A percentile compares a stretch with the other conserved stretches of the same genome.
phyloP scores from a whole-genome alignment of 2,329 filamentous ascomycete species.

The Apiospora saccharicola region DNA sequence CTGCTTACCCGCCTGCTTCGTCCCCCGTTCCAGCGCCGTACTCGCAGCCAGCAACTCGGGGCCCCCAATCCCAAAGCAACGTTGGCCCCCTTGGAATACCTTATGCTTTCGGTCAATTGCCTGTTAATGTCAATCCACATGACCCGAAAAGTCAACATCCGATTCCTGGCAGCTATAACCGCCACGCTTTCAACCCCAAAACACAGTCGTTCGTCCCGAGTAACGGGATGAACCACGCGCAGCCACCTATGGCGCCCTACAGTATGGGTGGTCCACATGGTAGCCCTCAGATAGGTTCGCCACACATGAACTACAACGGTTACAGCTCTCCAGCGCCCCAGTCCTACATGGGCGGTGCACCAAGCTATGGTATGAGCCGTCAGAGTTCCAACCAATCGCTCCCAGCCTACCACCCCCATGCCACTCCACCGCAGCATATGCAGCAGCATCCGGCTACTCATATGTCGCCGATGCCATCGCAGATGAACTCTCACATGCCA shows the following conservation, averaged over 20 bases:
- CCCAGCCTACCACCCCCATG: constrained; percentile 55
- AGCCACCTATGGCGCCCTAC: constrained; percentile 56
- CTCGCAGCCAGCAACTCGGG: constrained; percentile 32
- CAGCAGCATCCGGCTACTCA: constrained; percentile 50
- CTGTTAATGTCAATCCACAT: constrained; percentile 72
- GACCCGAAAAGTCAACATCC: constrained; percentile 81
- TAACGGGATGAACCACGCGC: constrained; percentile 57
- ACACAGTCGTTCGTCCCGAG: constrained; percentile 89
- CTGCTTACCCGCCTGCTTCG: constrained; percentile 32
- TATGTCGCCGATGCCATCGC: constrained; percentile 50
- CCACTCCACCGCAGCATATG: constrained; percentile 43
- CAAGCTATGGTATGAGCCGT: constrained; percentile 62
- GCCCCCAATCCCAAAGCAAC: constrained; percentile 34
- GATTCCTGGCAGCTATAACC: constrained; percentile 82
- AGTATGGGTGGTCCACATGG: constrained; percentile 57
- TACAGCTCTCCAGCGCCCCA: constrained; percentile 56
- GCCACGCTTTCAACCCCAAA: constrained; percentile 91
- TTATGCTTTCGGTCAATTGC: constrained; percentile 83
- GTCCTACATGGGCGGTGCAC: constrained; percentile 50
- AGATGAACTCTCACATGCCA: constrained; percentile 31
- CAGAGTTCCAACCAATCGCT: constrained; percentile 64
- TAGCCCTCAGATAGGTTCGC: constrained; percentile 61
- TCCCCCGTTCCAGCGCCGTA: constrained; percentile 34
- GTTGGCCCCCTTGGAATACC: constrained; percentile 50
- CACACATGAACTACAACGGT: constrained; percentile 57